Percentiles rank a stretch among this genome's conserved stretches.
phyloP scores from a whole-genome alignment of 2,329 filamentous ascomycete species.

The Cytospora schulzeri region DNA sequence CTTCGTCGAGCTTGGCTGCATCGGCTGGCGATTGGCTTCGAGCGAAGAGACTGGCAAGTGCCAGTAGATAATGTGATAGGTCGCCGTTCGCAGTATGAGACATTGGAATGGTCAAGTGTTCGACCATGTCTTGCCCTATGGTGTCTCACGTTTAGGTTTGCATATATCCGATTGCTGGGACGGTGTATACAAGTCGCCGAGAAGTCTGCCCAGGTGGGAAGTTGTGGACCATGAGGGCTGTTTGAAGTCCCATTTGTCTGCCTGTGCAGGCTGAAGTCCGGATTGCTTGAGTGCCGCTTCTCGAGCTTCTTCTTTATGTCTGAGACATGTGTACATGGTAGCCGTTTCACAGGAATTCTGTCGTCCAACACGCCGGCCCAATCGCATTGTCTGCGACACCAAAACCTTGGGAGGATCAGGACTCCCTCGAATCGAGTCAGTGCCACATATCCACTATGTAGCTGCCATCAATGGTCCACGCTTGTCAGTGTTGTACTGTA shows the following conservation, averaged over 20 bases:
- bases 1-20: background rate
- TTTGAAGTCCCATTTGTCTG: background rate
- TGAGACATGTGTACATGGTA: no score
- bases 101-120: background rate
- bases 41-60: background rate
- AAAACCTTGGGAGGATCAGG: no score
- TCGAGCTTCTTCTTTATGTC: background rate
- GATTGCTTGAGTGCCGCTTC: no score
- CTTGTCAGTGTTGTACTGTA: no score
- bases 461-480: no score
- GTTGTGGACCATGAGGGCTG: no score
- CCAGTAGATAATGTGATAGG: background rate
- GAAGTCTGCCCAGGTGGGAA: background rate
- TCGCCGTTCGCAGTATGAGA: background rate
- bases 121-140: background rate
- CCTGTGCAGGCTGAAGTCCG: background rate
- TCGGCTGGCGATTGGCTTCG: background rate
- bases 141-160: background rate
- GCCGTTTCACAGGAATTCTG: no score
- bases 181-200: conserved; percentile 12
- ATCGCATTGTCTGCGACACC: no score
- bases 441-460: no score
- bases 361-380: no score
- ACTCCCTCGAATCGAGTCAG: no score
- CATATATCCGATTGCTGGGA: background rate